Base-by-base conservation (phyloP, 495 filamentous ascomycete species). In the Talaromyces liani region DNA sequence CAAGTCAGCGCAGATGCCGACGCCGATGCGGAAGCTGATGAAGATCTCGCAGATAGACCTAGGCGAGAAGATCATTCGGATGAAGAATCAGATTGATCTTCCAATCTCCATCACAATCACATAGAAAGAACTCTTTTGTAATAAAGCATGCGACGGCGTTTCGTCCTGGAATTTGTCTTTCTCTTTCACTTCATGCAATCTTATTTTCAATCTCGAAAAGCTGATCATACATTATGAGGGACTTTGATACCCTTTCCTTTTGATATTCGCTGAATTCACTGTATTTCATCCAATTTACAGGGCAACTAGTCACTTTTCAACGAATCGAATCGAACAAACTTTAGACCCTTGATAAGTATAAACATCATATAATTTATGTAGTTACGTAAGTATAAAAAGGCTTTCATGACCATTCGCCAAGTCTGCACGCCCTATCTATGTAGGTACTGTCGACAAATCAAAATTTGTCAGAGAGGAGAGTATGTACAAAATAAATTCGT, bases 31-130 rank as follows among this genome's bases (percentile, higher is more conserved):
- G 56, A 58, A 9, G 27, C 54, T 6, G 54, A 57, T 31, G 54
- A 27, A n/a, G 54, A 27, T 27, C 54, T 36, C 29, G 31, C 24
- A 27, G 20, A 56, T 6, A 56, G 24, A 31, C 24, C 22, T 25
- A 16, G 16, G 2, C 53, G 27, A n/a, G 53, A 29, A 27, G 22
- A 29, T 29, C 22, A 29, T 14, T 25, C 27, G 5, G 56, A 18
- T 36, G 56, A 58, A n/a, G 56, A 58, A 58, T 58, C 56, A 9
- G 29, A 58, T 27, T 55, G 25, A 55, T 55, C 4, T 55, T 55
- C 4, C 22, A 22, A n/a, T 22, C 45, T 9, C 5, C n/a, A 49
- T 49, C 45, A 36, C 33, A 20, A 18, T 49, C 45, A 49, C 45
- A 49, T 49, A 49, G 45, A 47, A 7, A 47, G 41, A 47, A 9